Percentiles rank a stretch among this genome's conserved stretches.
These are phyloP conservation scores for Elsinoe necatrix DNA, from an alignment of 2,329 filamentous ascomycete species.

Conservation along the genomic window DNA sequence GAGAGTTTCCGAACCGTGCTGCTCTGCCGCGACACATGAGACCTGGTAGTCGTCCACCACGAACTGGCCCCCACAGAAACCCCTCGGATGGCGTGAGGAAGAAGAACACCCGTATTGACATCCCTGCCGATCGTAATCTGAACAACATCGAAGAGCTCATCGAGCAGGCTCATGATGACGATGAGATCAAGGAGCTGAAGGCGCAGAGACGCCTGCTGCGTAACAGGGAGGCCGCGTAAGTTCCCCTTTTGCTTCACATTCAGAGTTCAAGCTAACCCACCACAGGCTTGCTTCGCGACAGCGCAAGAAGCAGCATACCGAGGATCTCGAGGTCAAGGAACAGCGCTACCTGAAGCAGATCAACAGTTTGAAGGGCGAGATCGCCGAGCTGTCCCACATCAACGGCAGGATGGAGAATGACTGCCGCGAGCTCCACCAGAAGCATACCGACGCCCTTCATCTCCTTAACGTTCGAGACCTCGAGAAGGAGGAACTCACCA, in stretches of 20 bases:
- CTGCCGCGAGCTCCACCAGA: constrained; percentile 47
- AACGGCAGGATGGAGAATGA: constrained; percentile 26
- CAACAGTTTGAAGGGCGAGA: constrained; percentile 67
- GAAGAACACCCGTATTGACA: constrained; percentile 98
- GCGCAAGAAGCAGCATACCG: constrained; percentile 96
- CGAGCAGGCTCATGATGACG: constrained; percentile 75
- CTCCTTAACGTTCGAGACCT: constrained; percentile 68
- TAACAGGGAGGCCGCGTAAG: constrained; percentile 92
- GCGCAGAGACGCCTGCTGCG: constrained; percentile 91
- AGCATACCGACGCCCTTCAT: constrained; percentile 66
- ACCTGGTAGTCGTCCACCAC: constrained; percentile 63
- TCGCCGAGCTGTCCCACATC: constrained; percentile 57
- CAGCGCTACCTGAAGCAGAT: constrained; percentile 77
- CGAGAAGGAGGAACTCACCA: constrained; percentile 88
- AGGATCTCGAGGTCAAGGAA: constrained; percentile 93
- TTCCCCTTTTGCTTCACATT: constrained; percentile 21
- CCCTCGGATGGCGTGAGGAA: constrained; percentile 79
- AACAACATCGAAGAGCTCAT: constrained; percentile 94
- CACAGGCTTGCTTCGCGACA: constrained; percentile 85
- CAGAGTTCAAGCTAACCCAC: background rate
- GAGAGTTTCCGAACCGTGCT: constrained; percentile 41
- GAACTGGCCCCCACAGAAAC: constrained; percentile 51
- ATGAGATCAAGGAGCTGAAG: constrained; percentile 96
- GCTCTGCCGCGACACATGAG: constrained; percentile 41
- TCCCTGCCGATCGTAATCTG: constrained; percentile 85